Percentiles rank a stretch among this genome's conserved stretches.
These are phyloP conservation scores for Bifiguratus adelaidae DNA, from an alignment of 192 early-diverging fungal genomes.

Conservation along the genomic window DNA sequence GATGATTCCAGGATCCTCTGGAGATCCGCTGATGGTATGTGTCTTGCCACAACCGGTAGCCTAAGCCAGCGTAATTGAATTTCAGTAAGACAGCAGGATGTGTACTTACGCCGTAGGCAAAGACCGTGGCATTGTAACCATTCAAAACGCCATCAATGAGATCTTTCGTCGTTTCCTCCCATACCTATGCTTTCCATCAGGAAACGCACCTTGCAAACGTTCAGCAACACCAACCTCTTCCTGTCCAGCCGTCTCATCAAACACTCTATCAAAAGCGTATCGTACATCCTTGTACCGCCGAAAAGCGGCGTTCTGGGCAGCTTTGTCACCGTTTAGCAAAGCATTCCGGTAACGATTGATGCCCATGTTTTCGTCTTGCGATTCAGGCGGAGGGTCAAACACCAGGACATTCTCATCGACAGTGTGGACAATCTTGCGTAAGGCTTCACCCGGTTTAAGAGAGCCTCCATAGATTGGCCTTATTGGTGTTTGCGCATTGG, in stretches of 20 bases:
- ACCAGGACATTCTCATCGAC: constrained; percentile 61
- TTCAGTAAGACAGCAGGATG: background rate
- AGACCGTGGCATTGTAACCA: constrained; percentile 80
- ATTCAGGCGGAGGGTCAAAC: constrained; percentile 57
- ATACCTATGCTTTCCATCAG: constrained; percentile 34
- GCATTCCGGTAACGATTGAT: constrained; percentile 22
- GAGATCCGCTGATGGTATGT: constrained; percentile 85
- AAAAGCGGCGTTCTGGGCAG: constrained; percentile 35
- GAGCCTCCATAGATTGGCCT: background rate
- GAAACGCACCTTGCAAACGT: no score
- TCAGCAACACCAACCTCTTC: no score
- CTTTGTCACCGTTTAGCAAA: constrained; percentile 21
- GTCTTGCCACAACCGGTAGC: constrained; percentile 95
- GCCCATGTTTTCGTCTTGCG: constrained; percentile 32
- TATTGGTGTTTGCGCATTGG: background rate
- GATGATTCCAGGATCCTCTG: constrained; percentile 48
- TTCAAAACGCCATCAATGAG: constrained; percentile 59
- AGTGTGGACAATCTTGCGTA: constrained; percentile 43
- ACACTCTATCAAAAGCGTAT: constrained; percentile 71
- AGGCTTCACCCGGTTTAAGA: background rate
- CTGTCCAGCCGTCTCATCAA: constrained; percentile 57
- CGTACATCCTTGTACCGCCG: constrained; percentile 59
- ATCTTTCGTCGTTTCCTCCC: constrained; percentile 55
- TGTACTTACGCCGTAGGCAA: constrained; percentile 60
- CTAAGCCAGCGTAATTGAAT: constrained; percentile 5